Percentiles rank a stretch among this genome's conserved stretches.
Evolutionary conservation across 768 basidiomycete species (phyloP).

Genomic region (Phylloporus rhodoxanthus): DNA sequence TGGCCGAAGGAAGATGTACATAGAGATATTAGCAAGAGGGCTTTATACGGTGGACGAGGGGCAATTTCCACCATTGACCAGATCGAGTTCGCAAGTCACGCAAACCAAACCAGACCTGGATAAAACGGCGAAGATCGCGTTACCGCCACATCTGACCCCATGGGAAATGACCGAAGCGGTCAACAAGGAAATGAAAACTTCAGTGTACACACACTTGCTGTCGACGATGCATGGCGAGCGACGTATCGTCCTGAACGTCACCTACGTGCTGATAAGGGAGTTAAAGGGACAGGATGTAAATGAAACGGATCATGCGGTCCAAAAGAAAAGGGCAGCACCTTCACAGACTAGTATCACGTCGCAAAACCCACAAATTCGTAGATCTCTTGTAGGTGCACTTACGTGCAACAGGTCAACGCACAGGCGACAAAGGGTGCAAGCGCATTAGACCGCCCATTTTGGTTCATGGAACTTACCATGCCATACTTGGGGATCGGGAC

Average conservation of each 20-base stretch:
- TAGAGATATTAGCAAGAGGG: not conserved
- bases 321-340: not conserved
- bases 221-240: not conserved
- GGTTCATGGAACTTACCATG: not conserved
- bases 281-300: too few relatives aligned
- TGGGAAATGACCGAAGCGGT: not conserved
- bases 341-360: not conserved
- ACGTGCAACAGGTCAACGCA: not conserved
- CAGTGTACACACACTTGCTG: not conserved
- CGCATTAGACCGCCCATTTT: too few relatives aligned
- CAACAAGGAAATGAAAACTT: not conserved
- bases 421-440: not conserved
- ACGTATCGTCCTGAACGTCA: not conserved
- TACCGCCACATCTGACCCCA: slow-evolving; percentile 1
- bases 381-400: not conserved
- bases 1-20: not conserved
- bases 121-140: not conserved
- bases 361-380: not conserved
- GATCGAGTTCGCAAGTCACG: not conserved
- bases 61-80: not conserved
- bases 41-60: not conserved
- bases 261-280: not conserved
- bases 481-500: not conserved
- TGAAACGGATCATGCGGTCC: not conserved
- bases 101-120: not conserved